Conservation (phyloP, 1,284 basidiomycete genomes). For the Abortiporus biennis region DNA sequence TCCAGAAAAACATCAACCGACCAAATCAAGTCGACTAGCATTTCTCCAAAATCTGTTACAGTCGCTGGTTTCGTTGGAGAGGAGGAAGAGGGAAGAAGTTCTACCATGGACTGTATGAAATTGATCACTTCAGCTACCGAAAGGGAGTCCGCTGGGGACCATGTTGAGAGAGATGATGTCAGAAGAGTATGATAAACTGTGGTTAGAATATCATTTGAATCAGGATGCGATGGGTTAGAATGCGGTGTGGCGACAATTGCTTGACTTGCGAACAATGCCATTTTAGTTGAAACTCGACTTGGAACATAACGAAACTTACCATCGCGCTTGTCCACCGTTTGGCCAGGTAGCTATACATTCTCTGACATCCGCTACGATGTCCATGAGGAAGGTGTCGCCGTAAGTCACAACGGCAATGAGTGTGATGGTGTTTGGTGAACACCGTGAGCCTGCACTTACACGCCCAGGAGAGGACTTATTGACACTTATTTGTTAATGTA, state of each 20-base stretch:
- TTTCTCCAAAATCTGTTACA: slow-evolving; percentile 49
- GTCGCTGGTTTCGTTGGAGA: slow-evolving; percentile 32
- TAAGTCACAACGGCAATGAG: no score
- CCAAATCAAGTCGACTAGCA: slow-evolving; percentile 76
- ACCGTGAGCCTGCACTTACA: no score
- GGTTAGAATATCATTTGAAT: slow-evolving; percentile 46
- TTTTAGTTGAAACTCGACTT: not conserved
- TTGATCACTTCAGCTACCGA: slow-evolving; percentile 43
- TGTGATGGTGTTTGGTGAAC: no score
- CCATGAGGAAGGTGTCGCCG: slow-evolving; percentile 22
- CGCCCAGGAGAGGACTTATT: no score
- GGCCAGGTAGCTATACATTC: slow-evolving; percentile 38
- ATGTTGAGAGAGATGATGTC: slow-evolving; percentile 49
- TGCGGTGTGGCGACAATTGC: slow-evolving; percentile 51
- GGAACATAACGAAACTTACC: slow-evolving; percentile 33
- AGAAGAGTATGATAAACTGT: slow-evolving; percentile 64
- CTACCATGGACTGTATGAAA: slow-evolving; percentile 58
- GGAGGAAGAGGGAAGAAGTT: slow-evolving; percentile 60
- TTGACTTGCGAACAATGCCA: slow-evolving; percentile 35
- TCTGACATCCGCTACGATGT: slow-evolving; percentile 22
- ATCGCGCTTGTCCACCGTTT: slow-evolving; percentile 53
- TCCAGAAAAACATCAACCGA: slow-evolving; percentile 70
- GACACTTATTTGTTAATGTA: no score
- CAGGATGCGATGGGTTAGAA: slow-evolving; percentile 46
- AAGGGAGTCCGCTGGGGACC: slow-evolving; percentile 41